Conservation (phyloP, 75 land plant species). For the Adiantum capillusveneris region DNA sequence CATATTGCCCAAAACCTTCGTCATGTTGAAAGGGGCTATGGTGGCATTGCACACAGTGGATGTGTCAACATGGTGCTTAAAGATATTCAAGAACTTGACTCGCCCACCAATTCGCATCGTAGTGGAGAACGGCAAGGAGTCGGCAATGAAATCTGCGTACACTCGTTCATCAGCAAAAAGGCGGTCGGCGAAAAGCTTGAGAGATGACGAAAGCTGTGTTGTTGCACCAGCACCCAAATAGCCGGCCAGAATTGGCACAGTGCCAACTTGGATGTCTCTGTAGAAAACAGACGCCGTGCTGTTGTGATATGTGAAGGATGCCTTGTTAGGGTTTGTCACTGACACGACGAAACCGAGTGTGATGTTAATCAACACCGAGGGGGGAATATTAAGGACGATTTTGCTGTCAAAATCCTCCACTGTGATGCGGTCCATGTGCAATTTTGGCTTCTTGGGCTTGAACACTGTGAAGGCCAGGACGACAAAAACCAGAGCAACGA, state of each 20-base stretch:
- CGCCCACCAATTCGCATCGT: conserved; percentile 17
- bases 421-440: conserved; percentile 13
- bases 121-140: conserved; percentile 20
- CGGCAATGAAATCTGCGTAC: conserved; percentile 4
- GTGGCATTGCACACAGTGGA: conserved; percentile 12
- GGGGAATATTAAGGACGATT: not conserved
- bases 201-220: not conserved
- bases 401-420: not conserved
- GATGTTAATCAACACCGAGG: conserved; percentile 12
- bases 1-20: too few relatives aligned
- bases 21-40: not conserved
- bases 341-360: conserved; percentile 24
- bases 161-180: conserved; percentile 2
- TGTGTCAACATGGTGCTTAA: conserved; percentile 28
- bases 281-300: conserved; percentile 19
- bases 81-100: conserved; percentile 22
- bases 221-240: conserved; percentile 16
- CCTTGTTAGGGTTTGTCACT: conserved; percentile 32
- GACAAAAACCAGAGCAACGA: conserved; percentile 17
- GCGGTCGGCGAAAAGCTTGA: too few relatives aligned
- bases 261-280: conserved; percentile 18
- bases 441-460: conserved; percentile 29
- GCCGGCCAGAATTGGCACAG: conserved; percentile 18
- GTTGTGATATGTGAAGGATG: conserved; percentile 25
- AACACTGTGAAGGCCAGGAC: conserved; percentile 36